These are phyloP conservation scores for Datisca glomerata DNA, from an alignment of 306 rosid genomes.

Conservation along the genomic window DNA sequence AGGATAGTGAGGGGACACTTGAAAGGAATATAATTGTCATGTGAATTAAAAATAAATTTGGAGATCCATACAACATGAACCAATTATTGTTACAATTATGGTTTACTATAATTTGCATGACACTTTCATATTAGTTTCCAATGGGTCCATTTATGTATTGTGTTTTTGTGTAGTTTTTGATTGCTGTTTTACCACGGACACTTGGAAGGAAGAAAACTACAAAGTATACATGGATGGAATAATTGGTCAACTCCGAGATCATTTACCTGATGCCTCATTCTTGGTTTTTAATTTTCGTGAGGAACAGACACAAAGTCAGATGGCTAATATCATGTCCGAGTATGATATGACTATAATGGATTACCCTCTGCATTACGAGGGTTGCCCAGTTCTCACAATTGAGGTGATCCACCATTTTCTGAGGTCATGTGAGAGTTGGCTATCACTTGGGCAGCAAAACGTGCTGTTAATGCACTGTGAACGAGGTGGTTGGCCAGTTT, in stretches of 20 bases:
- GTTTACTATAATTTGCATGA: no score
- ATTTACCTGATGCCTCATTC: constrained; percentile 54
- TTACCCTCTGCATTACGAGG: constrained; percentile 79
- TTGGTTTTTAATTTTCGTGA: constrained; percentile 76
- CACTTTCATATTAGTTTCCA: no score
- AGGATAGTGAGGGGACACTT: no score
- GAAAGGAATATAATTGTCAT: no score
- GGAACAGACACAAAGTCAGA: constrained; percentile 33
- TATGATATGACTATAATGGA: constrained; percentile 86
- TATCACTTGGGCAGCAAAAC: constrained; percentile 63
- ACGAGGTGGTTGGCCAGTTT: constrained; percentile 88
- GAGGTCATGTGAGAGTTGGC: constrained; percentile 92
- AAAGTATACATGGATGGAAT: constrained; percentile 45
- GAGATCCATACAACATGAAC: no score
- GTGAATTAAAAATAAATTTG: no score
- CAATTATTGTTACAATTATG: no score
- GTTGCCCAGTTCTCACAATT: constrained; percentile 66
- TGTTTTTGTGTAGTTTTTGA: constrained; percentile 52
- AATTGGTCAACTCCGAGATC: constrained; percentile 51
- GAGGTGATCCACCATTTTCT: constrained; percentile 85
- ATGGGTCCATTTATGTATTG: background rate
- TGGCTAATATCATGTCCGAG: constrained; percentile 53
- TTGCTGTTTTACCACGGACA: constrained; percentile 73
- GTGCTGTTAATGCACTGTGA: constrained; percentile 88
- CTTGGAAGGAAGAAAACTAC: constrained; percentile 67